Evolutionary conservation across 2,329 filamentous ascomycete species (phyloP), one percentile per base, ranked within the genome.

Genomic region (Pseudomassariella vexata): DNA sequence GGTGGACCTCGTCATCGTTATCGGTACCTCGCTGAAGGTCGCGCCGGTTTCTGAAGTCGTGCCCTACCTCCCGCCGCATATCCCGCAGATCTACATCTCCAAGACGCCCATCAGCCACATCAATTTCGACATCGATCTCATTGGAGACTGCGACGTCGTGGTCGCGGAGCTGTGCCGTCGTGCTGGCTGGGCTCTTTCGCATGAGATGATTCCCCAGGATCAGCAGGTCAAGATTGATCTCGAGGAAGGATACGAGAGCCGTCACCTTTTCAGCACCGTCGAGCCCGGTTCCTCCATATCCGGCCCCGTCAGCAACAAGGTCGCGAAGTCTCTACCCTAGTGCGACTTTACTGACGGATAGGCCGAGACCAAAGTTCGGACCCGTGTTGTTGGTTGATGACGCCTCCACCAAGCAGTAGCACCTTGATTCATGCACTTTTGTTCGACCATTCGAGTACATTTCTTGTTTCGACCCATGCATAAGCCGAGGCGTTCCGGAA

Each of bases 21-120:
- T 98, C 49, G 92, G 92, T 42, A 98, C 92, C 1, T 92, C 84
- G 19, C 77, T 98, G 53, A 95, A 96, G 58, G 92, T 98, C 3
- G 88, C 87, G 2, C 92, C 92, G 20, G 92, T 98, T 3, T 89
- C 85, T 20, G 89, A 96, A 57, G 86, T 98, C 28, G 84, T 88
- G 2, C 82, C 83, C 21, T 84, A 83, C 47, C 58, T 95, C 25
- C 85, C 86, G 2, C 63, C 77, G n/a, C 59, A 85, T 38, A 78
- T 95, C 23, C 89, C 89, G 6, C 88, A 95, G 60, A 85, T 95
- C 41, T 94, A 92, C 60, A 86, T 95, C 47, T 89, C 83, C 12
- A 78, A 85, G 45, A 83, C 85, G 63, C 82, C 87, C 3, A 85
- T 95, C 34, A 71, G 70, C 21, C 90, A 96, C 58, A 85, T 94